Evolutionary conservation across 164 flowering plant species (phyloP).

Genomic region (Aristolochia californica): DNA sequence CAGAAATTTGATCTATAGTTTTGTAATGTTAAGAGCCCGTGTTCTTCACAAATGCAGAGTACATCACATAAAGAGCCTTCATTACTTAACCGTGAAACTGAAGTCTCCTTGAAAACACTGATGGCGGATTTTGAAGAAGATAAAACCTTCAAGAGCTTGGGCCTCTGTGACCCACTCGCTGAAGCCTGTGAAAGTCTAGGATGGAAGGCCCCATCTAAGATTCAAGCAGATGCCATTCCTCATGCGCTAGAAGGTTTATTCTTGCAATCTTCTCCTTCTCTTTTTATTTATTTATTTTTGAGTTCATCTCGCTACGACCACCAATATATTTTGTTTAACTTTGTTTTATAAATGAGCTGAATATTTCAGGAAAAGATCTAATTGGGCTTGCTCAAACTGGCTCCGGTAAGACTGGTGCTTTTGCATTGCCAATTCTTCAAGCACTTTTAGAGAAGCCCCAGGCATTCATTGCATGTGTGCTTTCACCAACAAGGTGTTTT

Average conservation of each 20-base stretch:
- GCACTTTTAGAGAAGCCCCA: constrained; percentile 46
- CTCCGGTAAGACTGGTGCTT: constrained; percentile 97
- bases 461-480: constrained; percentile 73
- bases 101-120: background rate
- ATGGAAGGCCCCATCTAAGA: constrained; percentile 66
- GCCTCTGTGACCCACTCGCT: constrained; percentile 45
- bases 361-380: constrained; percentile 54
- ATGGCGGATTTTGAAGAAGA: constrained; percentile 27
- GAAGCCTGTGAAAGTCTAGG: constrained; percentile 68
- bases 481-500: constrained; percentile 71
- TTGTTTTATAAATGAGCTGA: background rate
- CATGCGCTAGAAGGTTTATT: constrained; percentile 60
- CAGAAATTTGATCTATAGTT: too few relatives aligned
- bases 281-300: background rate
- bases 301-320: background rate
- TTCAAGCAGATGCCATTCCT: constrained; percentile 78
- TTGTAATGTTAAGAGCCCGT: too few relatives aligned
- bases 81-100: too few relatives aligned
- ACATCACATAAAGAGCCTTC: too few relatives aligned
- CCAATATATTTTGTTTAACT: background rate
- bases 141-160: constrained; percentile 51
- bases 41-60: too few relatives aligned
- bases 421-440: constrained; percentile 82
- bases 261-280: background rate
- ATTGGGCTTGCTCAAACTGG: constrained; percentile 93